Percentiles rank a stretch among this genome's conserved stretches.
These are phyloP conservation scores for Colletotrichum lini DNA, from an alignment of 2,329 filamentous ascomycete genomes.

Conservation along the genomic window DNA sequence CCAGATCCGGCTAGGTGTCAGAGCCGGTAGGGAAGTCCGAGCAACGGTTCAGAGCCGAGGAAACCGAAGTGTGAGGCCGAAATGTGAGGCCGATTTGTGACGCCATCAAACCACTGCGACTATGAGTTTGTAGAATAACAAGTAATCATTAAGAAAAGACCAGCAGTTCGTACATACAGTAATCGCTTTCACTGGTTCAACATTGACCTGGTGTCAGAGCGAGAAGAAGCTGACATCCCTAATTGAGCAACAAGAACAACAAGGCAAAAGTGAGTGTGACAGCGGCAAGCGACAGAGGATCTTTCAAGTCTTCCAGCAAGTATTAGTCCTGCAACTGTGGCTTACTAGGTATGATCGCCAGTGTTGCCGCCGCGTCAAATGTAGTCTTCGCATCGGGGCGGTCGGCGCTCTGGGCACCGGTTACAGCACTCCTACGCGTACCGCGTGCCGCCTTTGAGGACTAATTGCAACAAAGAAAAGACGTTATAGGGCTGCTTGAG, in stretches of 20 bases:
- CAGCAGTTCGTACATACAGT: background rate
- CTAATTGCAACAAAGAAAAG: too few relatives aligned
- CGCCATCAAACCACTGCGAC: background rate
- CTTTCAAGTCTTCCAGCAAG: background rate
- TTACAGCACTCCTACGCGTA: too few relatives aligned
- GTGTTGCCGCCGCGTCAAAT: background rate
- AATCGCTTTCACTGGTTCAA: background rate
- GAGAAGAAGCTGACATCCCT: background rate
- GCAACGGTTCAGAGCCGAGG: background rate
- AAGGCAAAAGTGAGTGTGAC: background rate
- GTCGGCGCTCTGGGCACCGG: background rate
- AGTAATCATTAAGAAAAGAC: background rate
- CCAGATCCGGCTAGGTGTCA: background rate
- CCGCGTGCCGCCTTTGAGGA: too few relatives aligned
- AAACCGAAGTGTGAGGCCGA: background rate
- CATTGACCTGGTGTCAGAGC: background rate
- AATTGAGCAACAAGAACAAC: background rate
- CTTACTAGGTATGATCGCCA: too few relatives aligned
- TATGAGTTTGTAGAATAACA: conserved; percentile 2
- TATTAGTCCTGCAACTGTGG: background rate
- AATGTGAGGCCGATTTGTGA: background rate
- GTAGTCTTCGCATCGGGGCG: background rate
- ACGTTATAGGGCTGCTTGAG: too few relatives aligned
- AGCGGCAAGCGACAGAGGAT: background rate
- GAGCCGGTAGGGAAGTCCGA: background rate